Evolutionary conservation across 1,139 yeast species (phyloP).

Genomic region (Meyerozyma guilliermondii): DNA sequence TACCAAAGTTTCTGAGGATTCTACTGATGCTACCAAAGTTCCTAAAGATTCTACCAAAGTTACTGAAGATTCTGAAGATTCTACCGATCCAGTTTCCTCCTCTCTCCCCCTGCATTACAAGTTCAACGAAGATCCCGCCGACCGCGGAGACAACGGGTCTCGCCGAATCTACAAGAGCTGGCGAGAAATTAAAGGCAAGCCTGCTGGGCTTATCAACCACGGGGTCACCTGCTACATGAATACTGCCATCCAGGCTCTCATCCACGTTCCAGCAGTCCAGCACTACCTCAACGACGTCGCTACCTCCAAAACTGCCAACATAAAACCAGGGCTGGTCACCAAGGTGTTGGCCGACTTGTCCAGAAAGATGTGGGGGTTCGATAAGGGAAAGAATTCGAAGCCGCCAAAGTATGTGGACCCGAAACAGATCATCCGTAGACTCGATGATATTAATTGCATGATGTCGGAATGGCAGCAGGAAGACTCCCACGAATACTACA

Average conservation of each 20-base stretch:
- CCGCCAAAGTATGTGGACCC: slow-evolving; percentile 57
- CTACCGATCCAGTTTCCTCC: not conserved
- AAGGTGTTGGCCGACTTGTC: slow-evolving; percentile 69
- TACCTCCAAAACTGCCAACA: slow-evolving; percentile 42
- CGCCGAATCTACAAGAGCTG: slow-evolving; percentile 56
- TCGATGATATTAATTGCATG: slow-evolving; percentile 88
- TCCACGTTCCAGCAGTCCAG: slow-evolving; percentile 88
- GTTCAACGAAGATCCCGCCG: slow-evolving; percentile 46
- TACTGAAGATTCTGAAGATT: not conserved
- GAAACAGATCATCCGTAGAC: slow-evolving; percentile 60
- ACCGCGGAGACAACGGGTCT: slow-evolving; percentile 57
- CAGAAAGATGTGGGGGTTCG: slow-evolving; percentile 58
- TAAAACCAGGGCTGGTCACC: slow-evolving; percentile 61
- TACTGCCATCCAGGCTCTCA: slow-evolving; percentile 84
- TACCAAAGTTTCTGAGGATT: not conserved
- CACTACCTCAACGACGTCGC: slow-evolving; percentile 71
- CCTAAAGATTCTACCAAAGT: too few species aligned
- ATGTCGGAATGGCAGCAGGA: slow-evolving; percentile 98
- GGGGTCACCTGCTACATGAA: slow-evolving; percentile 98
- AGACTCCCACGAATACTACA: slow-evolving; percentile 94
- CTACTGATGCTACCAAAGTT: not conserved
- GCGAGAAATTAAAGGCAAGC: slow-evolving; percentile 45
- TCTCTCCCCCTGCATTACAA: slow-evolving; percentile 28
- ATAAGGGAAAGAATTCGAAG: slow-evolving; percentile 11
- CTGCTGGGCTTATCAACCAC: slow-evolving; percentile 79